Conservation (phyloP, 2,329 filamentous ascomycete genomes). For the Diaporthe caulivora region DNA sequence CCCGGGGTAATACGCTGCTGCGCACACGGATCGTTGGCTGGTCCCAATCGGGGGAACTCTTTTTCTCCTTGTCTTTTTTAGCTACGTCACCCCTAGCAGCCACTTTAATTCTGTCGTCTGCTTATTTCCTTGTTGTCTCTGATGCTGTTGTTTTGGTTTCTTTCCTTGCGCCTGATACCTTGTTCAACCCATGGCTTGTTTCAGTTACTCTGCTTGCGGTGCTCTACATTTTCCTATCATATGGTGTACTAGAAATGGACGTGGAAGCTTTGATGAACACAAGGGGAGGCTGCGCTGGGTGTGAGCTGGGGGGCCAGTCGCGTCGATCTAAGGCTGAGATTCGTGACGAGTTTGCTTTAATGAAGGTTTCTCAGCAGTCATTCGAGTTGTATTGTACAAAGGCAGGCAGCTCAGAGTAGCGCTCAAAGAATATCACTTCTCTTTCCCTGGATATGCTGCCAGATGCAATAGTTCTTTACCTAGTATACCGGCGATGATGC, state of each 20-base stretch:
- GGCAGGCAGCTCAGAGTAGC: slow-evolving; percentile 29
- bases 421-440: slow-evolving; percentile 38
- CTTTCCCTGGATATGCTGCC: slow-evolving; percentile 1
- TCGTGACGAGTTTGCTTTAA: slow-evolving; percentile 34
- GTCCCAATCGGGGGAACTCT: slow-evolving; percentile 59
- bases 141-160: slow-evolving; percentile 39
- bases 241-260: slow-evolving; percentile 38
- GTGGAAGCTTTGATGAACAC: slow-evolving; percentile 17
- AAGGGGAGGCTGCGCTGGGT: slow-evolving; percentile 1
- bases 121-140: slow-evolving; percentile 48
- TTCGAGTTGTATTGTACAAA: slow-evolving; percentile 34
- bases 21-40: slow-evolving; percentile 60
- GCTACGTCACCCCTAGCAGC: slow-evolving; percentile 57
- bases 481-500: background rate
- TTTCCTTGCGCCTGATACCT: slow-evolving; percentile 64
- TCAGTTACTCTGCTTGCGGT: slow-evolving; percentile 39
- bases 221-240: slow-evolving; percentile 22
- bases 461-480: background rate
- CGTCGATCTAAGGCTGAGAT: slow-evolving; percentile 32
- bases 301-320: slow-evolving; percentile 18
- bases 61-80: slow-evolving; percentile 61
- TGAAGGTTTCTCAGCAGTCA: slow-evolving; percentile 22
- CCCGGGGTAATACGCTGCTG: slow-evolving; percentile 53
- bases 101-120: slow-evolving; percentile 54
- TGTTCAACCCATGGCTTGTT: slow-evolving; percentile 63